Conservation (phyloP, 2,329 filamentous ascomycete species). For the Aspergillus unguis region DNA sequence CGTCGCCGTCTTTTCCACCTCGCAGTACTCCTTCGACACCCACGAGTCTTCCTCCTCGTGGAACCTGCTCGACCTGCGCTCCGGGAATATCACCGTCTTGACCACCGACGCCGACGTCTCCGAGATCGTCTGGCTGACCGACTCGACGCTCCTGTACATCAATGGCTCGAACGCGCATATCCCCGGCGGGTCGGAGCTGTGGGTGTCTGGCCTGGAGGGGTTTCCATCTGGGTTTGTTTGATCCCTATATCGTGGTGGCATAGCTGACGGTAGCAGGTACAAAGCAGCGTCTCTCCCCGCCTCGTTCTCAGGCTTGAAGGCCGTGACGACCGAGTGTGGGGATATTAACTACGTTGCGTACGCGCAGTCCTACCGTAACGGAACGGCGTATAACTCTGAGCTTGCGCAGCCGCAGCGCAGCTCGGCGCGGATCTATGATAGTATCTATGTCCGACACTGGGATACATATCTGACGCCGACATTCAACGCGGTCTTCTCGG, state of each 20-base stretch:
- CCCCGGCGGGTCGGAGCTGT: constrained; percentile 40
- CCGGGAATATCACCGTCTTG: constrained; percentile 63
- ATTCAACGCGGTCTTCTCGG: constrained; percentile 70
- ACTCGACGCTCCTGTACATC: constrained; percentile 59
- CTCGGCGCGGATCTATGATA: constrained; percentile 68
- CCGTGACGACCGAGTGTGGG: constrained; percentile 33
- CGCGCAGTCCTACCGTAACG: constrained; percentile 65
- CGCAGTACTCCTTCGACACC: constrained; percentile 74
- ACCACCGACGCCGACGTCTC: constrained; percentile 62
- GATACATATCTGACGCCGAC: constrained; percentile 70
- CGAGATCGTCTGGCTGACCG: constrained; percentile 74
- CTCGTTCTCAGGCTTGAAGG: constrained; percentile 39
- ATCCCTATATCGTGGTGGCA: too few species aligned
- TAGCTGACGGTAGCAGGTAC: constrained; percentile 26
- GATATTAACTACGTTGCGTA: constrained; percentile 53
- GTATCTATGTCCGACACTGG: constrained; percentile 79
- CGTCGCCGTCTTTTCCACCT: constrained; percentile 54
- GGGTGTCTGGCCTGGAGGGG: constrained; percentile 33
- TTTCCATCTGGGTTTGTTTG: constrained; percentile 32
- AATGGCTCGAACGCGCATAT: constrained; percentile 41
- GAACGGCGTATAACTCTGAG: constrained; percentile 65
- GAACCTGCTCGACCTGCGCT: constrained; percentile 69
- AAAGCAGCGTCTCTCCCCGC: constrained; percentile 39
- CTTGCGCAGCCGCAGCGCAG: constrained; percentile 59
- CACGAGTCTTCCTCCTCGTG: constrained; percentile 60